Evolutionary conservation across 2,329 filamentous ascomycete species (phyloP).

Genomic region (Neurospora crassa): DNA sequence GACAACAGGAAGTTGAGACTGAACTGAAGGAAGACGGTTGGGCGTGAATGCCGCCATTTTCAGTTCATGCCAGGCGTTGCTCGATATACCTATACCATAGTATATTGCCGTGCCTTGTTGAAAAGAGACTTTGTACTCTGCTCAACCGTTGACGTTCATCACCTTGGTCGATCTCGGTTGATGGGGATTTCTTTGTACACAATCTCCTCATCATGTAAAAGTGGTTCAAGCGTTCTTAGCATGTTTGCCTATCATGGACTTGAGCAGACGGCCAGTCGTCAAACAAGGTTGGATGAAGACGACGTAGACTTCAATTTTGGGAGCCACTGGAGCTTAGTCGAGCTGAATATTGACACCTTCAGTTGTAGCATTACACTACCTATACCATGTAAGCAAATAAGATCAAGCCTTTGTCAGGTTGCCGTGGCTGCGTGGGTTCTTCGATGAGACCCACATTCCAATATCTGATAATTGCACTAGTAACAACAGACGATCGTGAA

Average conservation of each 20-base stretch:
- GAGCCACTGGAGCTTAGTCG: not conserved
- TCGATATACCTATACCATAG: not conserved
- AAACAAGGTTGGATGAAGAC: too few species aligned
- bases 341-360: not conserved
- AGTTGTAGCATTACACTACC: not conserved
- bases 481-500: not conserved
- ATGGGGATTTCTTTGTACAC: too few species aligned
- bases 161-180: too few species aligned
- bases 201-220: too few species aligned
- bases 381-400: not conserved
- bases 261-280: too few species aligned
- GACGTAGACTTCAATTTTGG: not conserved
- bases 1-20: slow-evolving; percentile 2
- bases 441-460: not conserved
- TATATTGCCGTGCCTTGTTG: not conserved
- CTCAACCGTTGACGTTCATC: not conserved
- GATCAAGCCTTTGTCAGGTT: not conserved
- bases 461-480: slow-evolving; percentile 3
- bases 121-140: not conserved
- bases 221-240: too few species aligned
- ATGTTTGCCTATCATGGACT: too few species aligned
- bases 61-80: not conserved
- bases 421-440: not conserved
- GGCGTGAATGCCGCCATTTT: not conserved
- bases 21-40: not conserved